phyloP scores from a whole-genome alignment of 2,329 filamentous ascomycete species.

The Parascedosporium putredinis region DNA sequence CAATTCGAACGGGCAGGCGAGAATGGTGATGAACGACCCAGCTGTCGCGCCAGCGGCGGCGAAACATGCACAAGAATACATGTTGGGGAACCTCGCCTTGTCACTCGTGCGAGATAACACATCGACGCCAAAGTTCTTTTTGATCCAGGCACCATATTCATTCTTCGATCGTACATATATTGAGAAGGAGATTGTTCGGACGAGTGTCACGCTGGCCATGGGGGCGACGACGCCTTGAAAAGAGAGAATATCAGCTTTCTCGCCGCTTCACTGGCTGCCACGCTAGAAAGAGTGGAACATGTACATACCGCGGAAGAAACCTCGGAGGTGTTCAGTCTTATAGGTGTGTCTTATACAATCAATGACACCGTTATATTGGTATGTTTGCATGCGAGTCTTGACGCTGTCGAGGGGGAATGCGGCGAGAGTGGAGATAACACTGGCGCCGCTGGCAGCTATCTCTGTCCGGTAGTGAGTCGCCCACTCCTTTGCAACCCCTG shows the following conservation, averaged over 20 bases:
- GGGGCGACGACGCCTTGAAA: slow-evolving; percentile 61
- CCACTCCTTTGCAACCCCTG: slow-evolving; percentile 19
- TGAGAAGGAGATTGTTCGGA: slow-evolving; percentile 68
- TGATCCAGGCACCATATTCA: slow-evolving; percentile 59
- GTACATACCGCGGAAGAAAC: slow-evolving; percentile 68
- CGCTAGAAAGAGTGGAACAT: no score
- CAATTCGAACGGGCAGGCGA: slow-evolving; percentile 80
- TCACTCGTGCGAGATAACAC: slow-evolving; percentile 64
- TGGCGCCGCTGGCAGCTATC: slow-evolving; percentile 67
- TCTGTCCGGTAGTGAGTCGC: slow-evolving; percentile 72
- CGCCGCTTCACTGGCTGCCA: no score
- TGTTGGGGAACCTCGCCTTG: slow-evolving; percentile 57
- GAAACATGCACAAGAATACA: slow-evolving; percentile 67
- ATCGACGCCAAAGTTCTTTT: slow-evolving; percentile 54
- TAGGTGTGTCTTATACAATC: slow-evolving; percentile 72
- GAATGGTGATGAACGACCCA: slow-evolving; percentile 66
- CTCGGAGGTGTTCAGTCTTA: slow-evolving; percentile 56
- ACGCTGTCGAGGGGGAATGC: slow-evolving; percentile 85
- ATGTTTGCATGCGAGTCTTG: slow-evolving; percentile 84
- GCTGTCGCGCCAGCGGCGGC: slow-evolving; percentile 68
- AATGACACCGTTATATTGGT: slow-evolving; percentile 63
- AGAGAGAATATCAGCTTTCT: not conserved
- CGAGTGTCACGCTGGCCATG: slow-evolving; percentile 67
- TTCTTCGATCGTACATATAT: slow-evolving; percentile 73
- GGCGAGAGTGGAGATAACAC: slow-evolving; percentile 65